These are phyloP conservation scores for Anthoceros angustus DNA, from an alignment of 225 moss, liverwort and hornwort species.

Conservation along the genomic window DNA sequence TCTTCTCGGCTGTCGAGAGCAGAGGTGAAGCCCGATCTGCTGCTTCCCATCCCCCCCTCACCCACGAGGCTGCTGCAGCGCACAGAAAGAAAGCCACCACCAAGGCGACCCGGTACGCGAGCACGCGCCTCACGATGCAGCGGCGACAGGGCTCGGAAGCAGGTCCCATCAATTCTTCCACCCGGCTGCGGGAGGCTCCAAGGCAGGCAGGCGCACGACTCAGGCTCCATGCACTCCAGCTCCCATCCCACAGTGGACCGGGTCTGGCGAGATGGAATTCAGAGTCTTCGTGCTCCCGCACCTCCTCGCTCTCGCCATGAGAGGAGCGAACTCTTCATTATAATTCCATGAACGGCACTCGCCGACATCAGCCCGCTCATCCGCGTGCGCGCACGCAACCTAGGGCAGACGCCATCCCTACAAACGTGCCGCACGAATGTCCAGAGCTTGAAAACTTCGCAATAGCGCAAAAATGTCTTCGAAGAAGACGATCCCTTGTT, in stretches of 20 bases:
- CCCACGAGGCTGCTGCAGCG: neutral
- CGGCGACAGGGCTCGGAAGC: neutral
- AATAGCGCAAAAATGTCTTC: no score
- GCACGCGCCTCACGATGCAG: neutral
- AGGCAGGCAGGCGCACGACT: neutral
- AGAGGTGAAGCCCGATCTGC: neutral
- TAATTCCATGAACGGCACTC: no score
- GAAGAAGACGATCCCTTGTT: no score
- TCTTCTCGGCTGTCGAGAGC: neutral
- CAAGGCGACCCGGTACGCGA: neutral
- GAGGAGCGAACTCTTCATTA: no score
- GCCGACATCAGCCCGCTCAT: no score
- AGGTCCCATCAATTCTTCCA: neutral
- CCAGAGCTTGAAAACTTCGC: no score
- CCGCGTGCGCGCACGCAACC: no score
- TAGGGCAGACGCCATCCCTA: no score
- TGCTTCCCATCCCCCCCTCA: neutral
- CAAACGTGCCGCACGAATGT: no score
- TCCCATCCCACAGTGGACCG: neutral
- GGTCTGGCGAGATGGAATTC: no score
- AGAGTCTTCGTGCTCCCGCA: neutral
- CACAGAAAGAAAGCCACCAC: neutral
- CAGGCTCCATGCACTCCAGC: neutral
- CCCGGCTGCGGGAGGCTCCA: neutral
- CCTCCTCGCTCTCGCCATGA: no score